A percentile compares a stretch with the other conserved stretches of the same genome.
phyloP scores from a whole-genome alignment of 441 rosid genomes.

The Mallotus japonicus region DNA sequence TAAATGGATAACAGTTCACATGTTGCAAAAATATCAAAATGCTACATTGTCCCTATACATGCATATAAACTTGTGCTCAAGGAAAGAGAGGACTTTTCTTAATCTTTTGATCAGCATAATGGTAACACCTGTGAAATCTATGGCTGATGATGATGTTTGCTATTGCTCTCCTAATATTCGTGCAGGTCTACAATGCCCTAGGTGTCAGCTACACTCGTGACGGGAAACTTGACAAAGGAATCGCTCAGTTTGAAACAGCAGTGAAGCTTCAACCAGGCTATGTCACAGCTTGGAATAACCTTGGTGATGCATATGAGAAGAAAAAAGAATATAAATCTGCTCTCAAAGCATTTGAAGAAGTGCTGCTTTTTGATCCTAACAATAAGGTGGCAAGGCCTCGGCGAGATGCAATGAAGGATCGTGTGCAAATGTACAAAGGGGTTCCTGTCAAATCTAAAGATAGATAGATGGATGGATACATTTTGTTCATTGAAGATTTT shows the following conservation, averaged over 20 bases:
- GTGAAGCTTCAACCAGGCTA: slow-evolving; percentile 93
- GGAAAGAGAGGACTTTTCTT: too few relatives aligned
- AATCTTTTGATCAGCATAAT: too few relatives aligned
- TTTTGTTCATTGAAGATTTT: neutral
- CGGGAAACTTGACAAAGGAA: slow-evolving; percentile 85
- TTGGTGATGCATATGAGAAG: slow-evolving; percentile 95
- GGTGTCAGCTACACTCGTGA: slow-evolving; percentile 78
- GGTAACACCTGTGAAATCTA: too few relatives aligned
- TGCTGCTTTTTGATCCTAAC: slow-evolving; percentile 84
- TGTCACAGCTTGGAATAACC: slow-evolving; percentile 98
- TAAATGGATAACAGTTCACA: neutral
- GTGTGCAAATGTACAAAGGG: slow-evolving; percentile 71
- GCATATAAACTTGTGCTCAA: too few relatives aligned
- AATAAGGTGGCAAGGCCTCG: slow-evolving; percentile 84
- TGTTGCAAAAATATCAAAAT: neutral
- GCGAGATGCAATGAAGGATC: slow-evolving; percentile 69
- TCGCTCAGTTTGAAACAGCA: slow-evolving; percentile 73
- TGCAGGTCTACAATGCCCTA: slow-evolving; percentile 72
- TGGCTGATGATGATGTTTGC: neutral
- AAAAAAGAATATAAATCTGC: slow-evolving; percentile 72
- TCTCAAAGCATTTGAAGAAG: slow-evolving; percentile 92
- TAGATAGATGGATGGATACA: slow-evolving; percentile 64
- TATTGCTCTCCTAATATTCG: neutral
- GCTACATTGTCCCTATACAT: too few relatives aligned
- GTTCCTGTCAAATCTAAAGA: slow-evolving; percentile 71